Evolutionary conservation across 306 rosid genomes (phyloP), one percentile per base, ranked within the genome.

Genomic region (Crataegus laevigata): DNA sequence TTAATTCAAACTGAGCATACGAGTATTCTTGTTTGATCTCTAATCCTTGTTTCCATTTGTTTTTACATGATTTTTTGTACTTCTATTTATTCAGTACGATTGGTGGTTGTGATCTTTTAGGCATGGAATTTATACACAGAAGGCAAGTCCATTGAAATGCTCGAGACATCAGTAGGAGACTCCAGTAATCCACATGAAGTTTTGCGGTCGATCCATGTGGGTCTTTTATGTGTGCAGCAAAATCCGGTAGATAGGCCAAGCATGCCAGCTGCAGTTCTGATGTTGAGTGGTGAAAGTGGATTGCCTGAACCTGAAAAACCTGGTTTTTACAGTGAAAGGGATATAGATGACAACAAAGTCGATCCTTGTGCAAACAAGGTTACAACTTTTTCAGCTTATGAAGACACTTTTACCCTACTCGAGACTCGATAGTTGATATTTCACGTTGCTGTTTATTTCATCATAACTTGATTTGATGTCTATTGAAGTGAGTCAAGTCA

Each of bases 51-150:
- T n/a, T n/a, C n/a, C n/a, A 1, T 50, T 15, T 50, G 30, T 19
- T 45, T 11, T 12, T 63, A 26, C 18, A 42, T 21, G 24, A 9
- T 45, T 63, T 1, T 11, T n/a, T 34, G 0, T 63, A 47, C 77
- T 62, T 29, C 11, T 38, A 24, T 51, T n/a, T 29, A 19, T 21
- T 26, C 1, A 55, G 18, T 11, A 75, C 7, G 15, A 10, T 5
- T 50, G 54, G 18, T 5, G 6, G n/a, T 54, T 22, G n/a, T 2
- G 38, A 36, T 17, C 6, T 29, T 42, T 61, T 4, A 84, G 87
- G 84, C 84, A 54, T 62, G 45, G 66, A 81, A 45, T 13, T 76
- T 80, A 45, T n/a, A 25, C 66, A 73, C 67, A 25, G 82, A 77
- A 43, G 79, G 80, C 67, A 76, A 13, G 47, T 40, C 77, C 52